Evolutionary conservation across 2,329 filamentous ascomycete genomes (phyloP).

Genomic region (Leptographium flavum): DNA sequence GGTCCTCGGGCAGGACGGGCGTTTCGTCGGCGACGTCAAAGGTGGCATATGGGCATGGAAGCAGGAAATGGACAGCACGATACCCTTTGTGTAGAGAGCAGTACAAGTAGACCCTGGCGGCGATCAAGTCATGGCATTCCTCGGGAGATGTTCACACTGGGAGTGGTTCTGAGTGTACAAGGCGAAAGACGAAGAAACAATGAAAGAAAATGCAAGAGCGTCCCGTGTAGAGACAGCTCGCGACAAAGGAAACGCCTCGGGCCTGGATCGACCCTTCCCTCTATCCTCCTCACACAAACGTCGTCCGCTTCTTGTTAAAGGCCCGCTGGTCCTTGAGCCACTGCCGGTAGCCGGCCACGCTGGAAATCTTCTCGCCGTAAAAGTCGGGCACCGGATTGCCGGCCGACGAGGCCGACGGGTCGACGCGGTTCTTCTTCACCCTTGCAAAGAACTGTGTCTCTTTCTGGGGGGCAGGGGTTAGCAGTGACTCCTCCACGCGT

Average conservation of each 20-base stretch:
- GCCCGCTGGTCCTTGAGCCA: constrained; percentile 97
- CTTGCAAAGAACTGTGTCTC: constrained; percentile 87
- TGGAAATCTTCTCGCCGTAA: constrained; percentile 95
- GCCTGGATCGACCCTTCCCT: neutral
- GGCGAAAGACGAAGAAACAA: too few species aligned
- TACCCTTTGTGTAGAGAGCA: constrained; percentile 36
- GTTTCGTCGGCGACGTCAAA: constrained; percentile 54
- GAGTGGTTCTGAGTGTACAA: neutral
- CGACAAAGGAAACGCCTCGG: too few species aligned
- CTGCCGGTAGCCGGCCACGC: constrained; percentile 76
- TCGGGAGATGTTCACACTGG: too few species aligned
- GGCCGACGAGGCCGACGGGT: constrained; percentile 77
- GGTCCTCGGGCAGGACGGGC: constrained; percentile 35
- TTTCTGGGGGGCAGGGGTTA: constrained; percentile 41
- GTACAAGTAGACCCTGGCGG: too few species aligned
- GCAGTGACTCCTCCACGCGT: too few species aligned
- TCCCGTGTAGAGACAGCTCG: too few species aligned
- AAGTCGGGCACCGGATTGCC: constrained; percentile 93
- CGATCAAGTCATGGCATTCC: too few species aligned
- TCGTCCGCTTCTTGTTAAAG: constrained; percentile 81
- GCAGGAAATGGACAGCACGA: constrained; percentile 43
- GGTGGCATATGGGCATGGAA: constrained; percentile 66
- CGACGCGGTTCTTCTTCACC: constrained; percentile 83
- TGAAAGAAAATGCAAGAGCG: too few species aligned
- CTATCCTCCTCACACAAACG: constrained; percentile 33